These are phyloP conservation scores for Pulicaria dysenterica DNA, from an alignment of 129 eudicot genomes.

Conservation along the genomic window DNA sequence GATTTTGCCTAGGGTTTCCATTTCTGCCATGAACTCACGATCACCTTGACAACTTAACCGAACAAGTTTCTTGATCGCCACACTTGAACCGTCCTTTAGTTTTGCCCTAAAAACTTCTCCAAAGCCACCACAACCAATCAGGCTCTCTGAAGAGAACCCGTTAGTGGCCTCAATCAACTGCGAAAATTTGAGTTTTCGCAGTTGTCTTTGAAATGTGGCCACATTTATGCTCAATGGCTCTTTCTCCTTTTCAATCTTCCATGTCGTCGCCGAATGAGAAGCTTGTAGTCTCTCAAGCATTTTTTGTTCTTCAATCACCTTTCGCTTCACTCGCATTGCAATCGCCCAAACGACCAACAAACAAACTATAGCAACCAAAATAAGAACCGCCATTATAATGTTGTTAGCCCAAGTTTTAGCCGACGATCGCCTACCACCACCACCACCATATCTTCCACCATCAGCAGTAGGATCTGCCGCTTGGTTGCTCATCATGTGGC, in stretches of 20 bases:
- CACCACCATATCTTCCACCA: conserved; percentile 41
- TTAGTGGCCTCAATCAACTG: conserved; percentile 82
- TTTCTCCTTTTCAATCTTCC: conserved; percentile 95
- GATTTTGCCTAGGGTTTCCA: conserved; percentile 87
- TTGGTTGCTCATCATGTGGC: conserved; percentile 39
- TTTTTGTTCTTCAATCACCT: conserved; percentile 61
- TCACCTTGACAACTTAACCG: conserved; percentile 79
- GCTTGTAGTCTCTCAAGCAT: conserved; percentile 72
- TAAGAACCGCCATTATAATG: conserved; percentile 68
- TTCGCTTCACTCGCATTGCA: conserved; percentile 68
- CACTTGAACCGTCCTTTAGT: conserved; percentile 74
- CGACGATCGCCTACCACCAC: conserved; percentile 34
- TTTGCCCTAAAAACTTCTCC: conserved; percentile 85
- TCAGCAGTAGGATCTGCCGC: conserved; percentile 35
- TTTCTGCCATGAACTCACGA: conserved; percentile 88
- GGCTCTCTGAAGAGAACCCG: conserved; percentile 74
- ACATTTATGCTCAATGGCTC: conserved; percentile 89
- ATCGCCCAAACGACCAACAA: conserved; percentile 72
- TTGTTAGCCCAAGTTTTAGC: conserved; percentile 69
- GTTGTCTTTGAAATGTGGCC: conserved; percentile 76
- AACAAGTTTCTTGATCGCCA: conserved; percentile 84
- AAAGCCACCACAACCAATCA: conserved; percentile 89
- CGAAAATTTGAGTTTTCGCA: conserved; percentile 78
- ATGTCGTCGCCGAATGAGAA: conserved; percentile 75
- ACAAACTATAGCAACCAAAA: conserved; percentile 64